These are phyloP conservation scores for Pelargonium nanum DNA, from an alignment of 345 rosid genomes.

Conservation along the genomic window DNA sequence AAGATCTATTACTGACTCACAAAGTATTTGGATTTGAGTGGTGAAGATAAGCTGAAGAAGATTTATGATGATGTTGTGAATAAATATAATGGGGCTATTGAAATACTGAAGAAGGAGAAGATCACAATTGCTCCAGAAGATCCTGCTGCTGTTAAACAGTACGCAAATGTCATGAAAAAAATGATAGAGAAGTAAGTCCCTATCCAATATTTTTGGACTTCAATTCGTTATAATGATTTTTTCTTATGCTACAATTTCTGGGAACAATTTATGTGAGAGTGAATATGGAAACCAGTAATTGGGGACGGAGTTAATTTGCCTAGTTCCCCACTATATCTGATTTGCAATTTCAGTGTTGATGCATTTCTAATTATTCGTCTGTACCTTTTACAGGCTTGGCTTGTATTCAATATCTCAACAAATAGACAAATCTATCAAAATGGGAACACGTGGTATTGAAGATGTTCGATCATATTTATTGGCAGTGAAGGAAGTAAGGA, in stretches of 20 bases:
- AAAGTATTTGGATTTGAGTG: slow-evolving; percentile 9
- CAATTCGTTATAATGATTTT: background rate
- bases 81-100: slow-evolving; percentile 74
- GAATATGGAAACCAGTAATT: background rate
- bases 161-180: slow-evolving; percentile 83
- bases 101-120: slow-evolving; percentile 73
- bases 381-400: slow-evolving; percentile 56
- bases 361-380: background rate
- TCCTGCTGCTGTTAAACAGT: slow-evolving; percentile 77
- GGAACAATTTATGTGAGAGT: background rate
- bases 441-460: slow-evolving; percentile 54
- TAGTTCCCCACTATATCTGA: background rate
- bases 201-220: slow-evolving; percentile 4
- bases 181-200: slow-evolving; percentile 69
- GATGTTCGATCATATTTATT: slow-evolving; percentile 85
- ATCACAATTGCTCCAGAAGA: slow-evolving; percentile 85
- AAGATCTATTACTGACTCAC: slow-evolving; percentile 7
- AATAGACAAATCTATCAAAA: slow-evolving; percentile 51
- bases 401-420: slow-evolving; percentile 78
- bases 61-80: slow-evolving; percentile 76
- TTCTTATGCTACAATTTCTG: background rate
- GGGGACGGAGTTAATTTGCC: background rate
- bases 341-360: background rate
- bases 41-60: slow-evolving; percentile 81
- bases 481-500: slow-evolving; percentile 65